phyloP scores from a whole-genome alignment of 2,329 filamentous ascomycete species.

The Neophaeococcomyces aloes region DNA sequence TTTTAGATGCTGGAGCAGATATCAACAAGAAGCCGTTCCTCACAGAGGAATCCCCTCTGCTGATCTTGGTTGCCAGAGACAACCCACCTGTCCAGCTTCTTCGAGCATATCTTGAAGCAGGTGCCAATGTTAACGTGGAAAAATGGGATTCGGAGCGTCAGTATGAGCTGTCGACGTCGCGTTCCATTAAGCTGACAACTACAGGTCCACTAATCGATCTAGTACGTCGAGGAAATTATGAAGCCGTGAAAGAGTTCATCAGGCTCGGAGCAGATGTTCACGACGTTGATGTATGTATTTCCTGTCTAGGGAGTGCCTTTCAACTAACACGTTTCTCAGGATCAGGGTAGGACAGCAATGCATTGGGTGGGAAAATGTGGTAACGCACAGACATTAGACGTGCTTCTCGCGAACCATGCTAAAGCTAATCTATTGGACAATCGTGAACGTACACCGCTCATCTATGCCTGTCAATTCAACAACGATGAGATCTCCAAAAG shows the following conservation, averaged over 20 bases:
- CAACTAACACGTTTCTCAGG: not conserved
- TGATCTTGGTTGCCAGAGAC: not conserved
- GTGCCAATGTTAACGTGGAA: not conserved
- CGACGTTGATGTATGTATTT: not conserved
- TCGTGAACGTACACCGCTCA: not conserved
- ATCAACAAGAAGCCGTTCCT: not conserved
- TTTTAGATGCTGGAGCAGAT: not conserved
- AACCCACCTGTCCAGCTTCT: not conserved
- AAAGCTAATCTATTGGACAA: constrained; percentile 50
- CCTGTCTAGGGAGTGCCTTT: not conserved
- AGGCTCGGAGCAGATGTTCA: not conserved
- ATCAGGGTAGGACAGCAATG: not conserved
- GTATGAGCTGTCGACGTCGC: not conserved
- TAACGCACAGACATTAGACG: constrained; percentile 51
- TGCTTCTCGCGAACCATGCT: constrained; percentile 53
- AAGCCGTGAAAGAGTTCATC: not conserved
- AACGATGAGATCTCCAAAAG: not conserved
- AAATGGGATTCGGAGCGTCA: not conserved
- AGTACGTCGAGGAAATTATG: not conserved
- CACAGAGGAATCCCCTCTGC: not conserved
- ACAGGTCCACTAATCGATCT: not conserved
- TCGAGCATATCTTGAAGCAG: not conserved
- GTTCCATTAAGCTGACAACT: not conserved
- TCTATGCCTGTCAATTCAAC: not conserved
- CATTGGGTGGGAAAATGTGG: constrained; percentile 24